Evolutionary conservation across 345 rosid genomes (phyloP).

Genomic region (Cardiospermum halicacabum): DNA sequence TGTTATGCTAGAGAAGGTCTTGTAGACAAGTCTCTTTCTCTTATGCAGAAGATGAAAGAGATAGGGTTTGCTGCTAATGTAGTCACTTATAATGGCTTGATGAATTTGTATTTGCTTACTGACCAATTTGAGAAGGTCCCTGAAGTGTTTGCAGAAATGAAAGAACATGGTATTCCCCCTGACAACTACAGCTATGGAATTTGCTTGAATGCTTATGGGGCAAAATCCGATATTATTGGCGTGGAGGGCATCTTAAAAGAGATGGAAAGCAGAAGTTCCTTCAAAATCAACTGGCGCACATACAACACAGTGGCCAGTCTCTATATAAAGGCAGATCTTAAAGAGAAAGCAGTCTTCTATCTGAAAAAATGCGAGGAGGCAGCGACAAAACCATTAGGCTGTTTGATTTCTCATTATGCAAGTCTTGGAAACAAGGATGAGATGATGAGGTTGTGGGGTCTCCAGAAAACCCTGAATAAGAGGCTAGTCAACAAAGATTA

Average conservation of each 20-base stretch:
- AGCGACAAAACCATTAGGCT: not conserved
- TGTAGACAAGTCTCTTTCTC: constrained; percentile 38
- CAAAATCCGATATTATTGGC: constrained; percentile 22
- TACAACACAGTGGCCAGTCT: constrained; percentile 18
- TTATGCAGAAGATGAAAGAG: constrained; percentile 30
- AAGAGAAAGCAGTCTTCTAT: constrained; percentile 28
- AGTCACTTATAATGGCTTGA: constrained; percentile 24
- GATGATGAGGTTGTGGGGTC: constrained; percentile 36
- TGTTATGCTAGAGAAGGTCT: constrained; percentile 27
- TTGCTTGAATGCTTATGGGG: constrained; percentile 25
- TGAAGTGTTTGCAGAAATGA: constrained; percentile 25
- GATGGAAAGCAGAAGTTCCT: constrained; percentile 26
- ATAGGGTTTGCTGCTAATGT: constrained; percentile 15
- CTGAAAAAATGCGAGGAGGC: constrained; percentile 32
- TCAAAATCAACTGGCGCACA: constrained; percentile 20
- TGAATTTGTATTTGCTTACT: constrained; percentile 23
- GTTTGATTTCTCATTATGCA: constrained; percentile 28
- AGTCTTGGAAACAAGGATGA: constrained; percentile 36
- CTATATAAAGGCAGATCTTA: constrained; percentile 17
- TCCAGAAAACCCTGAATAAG: constrained; percentile 28
- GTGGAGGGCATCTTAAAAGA: constrained; percentile 19
- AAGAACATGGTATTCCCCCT: constrained; percentile 18
- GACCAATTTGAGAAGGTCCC: constrained; percentile 26
- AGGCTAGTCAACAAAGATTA: constrained; percentile 32
- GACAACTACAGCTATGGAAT: constrained; percentile 16